phyloP scores from a whole-genome alignment of 1,284 basidiomycete genomes.

The Ceratobasidium sp. region DNA sequence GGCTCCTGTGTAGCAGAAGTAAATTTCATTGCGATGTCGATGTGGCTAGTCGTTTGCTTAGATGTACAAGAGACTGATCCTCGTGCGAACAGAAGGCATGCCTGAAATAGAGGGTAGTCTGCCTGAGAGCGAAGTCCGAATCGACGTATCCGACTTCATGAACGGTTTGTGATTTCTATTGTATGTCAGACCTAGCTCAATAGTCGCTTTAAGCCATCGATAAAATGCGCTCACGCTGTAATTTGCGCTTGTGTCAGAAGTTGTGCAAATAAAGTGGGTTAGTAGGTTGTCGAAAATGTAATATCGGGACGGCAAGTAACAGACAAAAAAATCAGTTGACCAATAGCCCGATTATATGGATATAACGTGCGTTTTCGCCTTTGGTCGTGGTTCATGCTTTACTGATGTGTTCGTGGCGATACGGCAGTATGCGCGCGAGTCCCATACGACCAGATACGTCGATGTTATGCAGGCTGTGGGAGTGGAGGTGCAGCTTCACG shows the following conservation, averaged over 20 bases:
- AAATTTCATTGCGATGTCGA: no score
- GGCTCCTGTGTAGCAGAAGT: conserved; percentile 45
- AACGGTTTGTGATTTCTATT: no score
- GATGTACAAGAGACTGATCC: no score
- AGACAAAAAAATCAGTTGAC: conserved; percentile 54
- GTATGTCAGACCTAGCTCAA: no score
- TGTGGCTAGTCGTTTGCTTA: no score
- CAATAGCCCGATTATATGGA: conserved; percentile 49
- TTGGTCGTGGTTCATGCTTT: not conserved
- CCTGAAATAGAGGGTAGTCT: conserved; percentile 52
- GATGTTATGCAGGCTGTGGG: conserved; percentile 9
- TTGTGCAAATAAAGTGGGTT: no score
- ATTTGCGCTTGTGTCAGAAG: no score
- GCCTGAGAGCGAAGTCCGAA: conserved; percentile 30
- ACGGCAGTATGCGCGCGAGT: not conserved
- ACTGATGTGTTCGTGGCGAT: not conserved
- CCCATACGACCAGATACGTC: not conserved
- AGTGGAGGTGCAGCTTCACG: no score
- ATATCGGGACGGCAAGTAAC: conserved; percentile 51
- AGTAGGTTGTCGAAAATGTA: no score
- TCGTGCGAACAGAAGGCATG: conserved; percentile 48
- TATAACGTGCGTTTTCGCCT: not conserved
- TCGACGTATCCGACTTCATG: no score
- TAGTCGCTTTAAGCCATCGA: no score
- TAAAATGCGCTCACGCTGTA: no score